Evolutionary conservation across 2,329 filamentous ascomycete species (phyloP).

Genomic region (Penicillium sclerotiorum): DNA sequence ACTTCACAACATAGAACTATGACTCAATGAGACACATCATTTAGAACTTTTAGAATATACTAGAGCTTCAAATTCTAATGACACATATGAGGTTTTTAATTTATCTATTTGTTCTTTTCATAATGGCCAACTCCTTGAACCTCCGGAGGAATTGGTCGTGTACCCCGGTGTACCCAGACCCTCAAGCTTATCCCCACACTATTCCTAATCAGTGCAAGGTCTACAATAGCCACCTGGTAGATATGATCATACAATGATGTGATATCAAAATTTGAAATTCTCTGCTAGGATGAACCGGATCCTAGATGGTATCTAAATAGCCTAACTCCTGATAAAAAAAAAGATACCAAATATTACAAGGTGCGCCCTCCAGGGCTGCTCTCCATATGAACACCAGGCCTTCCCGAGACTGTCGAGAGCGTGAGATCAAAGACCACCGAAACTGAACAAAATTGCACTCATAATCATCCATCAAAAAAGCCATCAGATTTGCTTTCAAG

Average conservation of each 20-base stretch:
- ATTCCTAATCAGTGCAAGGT: slow-evolving; percentile 4
- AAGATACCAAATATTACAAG: slow-evolving; percentile 2
- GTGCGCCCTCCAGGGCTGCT: slow-evolving; percentile 3
- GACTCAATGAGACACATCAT: slow-evolving; percentile 15
- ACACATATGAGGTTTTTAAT: background rate
- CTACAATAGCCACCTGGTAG: background rate
- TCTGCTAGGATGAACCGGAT: background rate
- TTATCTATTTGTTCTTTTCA: background rate
- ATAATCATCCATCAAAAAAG: background rate
- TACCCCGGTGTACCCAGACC: slow-evolving; percentile 13
- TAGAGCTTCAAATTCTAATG: background rate
- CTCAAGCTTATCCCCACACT: slow-evolving; percentile 25
- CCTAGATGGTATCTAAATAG: background rate
- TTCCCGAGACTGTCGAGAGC: slow-evolving; percentile 6
- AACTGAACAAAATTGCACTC: slow-evolving; percentile 3
- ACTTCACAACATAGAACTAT: too few species aligned
- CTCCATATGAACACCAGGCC: slow-evolving; percentile 19
- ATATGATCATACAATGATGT: background rate
- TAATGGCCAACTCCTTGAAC: too few species aligned
- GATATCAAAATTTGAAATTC: background rate
- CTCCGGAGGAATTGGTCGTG: background rate
- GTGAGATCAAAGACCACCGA: slow-evolving; percentile 1
- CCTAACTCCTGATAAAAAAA: background rate
- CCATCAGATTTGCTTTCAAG: slow-evolving; percentile 16
- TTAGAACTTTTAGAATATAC: background rate